Base-by-base conservation (phyloP, 2,329 filamentous ascomycete genomes). In the Exserohilum rostratum region DNA sequence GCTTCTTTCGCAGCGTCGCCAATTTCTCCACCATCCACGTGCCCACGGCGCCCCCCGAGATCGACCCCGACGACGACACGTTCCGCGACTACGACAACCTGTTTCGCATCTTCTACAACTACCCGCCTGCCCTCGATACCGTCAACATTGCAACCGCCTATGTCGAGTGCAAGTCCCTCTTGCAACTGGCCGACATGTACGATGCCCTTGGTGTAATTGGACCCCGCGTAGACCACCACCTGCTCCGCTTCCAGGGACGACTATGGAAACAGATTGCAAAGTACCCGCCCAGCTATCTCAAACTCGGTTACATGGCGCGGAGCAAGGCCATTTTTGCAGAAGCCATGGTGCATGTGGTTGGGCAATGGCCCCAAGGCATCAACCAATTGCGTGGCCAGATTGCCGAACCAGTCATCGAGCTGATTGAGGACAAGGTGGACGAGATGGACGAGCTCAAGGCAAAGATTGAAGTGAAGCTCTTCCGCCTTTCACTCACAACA, bases 211-310 rank as follows among this genome's bases (percentile, higher is more conserved):
- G 87, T 27, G 91, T 97, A 13, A 91, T 96, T 7, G 93, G 93
- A 0, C 90, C 91, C 1, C 86, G 93, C 33, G 90, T 97, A 39
- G 93, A 97, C 76, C 93, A 98, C 77, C 93, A 98, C 74, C 82
- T 98, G 12, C 81, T 98, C 13, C 91, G 95, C 65, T 98, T 97
- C 73, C 91, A 95, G 67, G 90, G 89, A 18, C 85, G 91, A 1
- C 83, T 98, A 2, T 97, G 93, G 89, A 96, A 95, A 75, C 93
- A 97, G 76, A 96, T 97, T 60, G 92, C 93, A 47, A 97, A 96
- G 76, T 97, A 97, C 71, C 93, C 93, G 11, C 90, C 95, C 43
- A 92, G 88, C 55, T 98, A 97, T 71, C 84, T 97, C 43, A 93
- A 93, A 53, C 84, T 98, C 1, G 93, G 92, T 33, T 96, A 92